A percentile compares a stretch with the other conserved stretches of the same genome.
phyloP scores from a whole-genome alignment of 306 rosid species.

The Sphenostylis stenocarpa region DNA sequence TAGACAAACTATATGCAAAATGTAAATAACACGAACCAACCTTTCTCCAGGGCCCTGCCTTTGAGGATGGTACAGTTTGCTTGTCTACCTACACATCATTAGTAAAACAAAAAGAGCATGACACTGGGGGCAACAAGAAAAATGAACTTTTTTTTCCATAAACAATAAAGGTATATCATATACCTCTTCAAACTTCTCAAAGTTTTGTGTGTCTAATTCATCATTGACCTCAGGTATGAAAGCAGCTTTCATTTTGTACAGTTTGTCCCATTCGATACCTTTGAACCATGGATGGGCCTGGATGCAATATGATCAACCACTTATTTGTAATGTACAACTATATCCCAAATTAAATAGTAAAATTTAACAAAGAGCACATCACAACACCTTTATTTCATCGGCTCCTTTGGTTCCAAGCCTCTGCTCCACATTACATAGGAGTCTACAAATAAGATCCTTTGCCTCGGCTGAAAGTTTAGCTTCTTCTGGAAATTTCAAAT shows the following conservation, averaged over 20 bases:
- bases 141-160: constrained; percentile 24
- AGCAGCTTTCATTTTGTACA: constrained; percentile 89
- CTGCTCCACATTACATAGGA: constrained; percentile 83
- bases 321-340: constrained; percentile 26
- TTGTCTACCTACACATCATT: constrained; percentile 60
- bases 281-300: constrained; percentile 92
- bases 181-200: constrained; percentile 92
- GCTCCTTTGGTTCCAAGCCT: constrained; percentile 92
- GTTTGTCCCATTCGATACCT: constrained; percentile 70
- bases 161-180: constrained; percentile 10
- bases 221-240: constrained; percentile 85
- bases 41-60: constrained; percentile 99
- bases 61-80: constrained; percentile 72
- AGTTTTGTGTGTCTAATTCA: constrained; percentile 85
- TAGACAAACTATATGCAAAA: constrained; percentile 11
- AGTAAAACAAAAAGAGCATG: constrained; percentile 24
- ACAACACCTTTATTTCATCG: constrained; percentile 75
- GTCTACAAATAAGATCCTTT: constrained; percentile 77
- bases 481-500: constrained; percentile 80
- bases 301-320: constrained; percentile 23
- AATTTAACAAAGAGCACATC: constrained; percentile 60
- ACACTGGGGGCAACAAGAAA: constrained; percentile 29
- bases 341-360: constrained; percentile 27
- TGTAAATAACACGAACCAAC: constrained; percentile 52
- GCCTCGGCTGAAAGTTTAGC: constrained; percentile 78